phyloP scores from a whole-genome alignment of 305 asterid genomes.

The Fraxinus velutina region DNA sequence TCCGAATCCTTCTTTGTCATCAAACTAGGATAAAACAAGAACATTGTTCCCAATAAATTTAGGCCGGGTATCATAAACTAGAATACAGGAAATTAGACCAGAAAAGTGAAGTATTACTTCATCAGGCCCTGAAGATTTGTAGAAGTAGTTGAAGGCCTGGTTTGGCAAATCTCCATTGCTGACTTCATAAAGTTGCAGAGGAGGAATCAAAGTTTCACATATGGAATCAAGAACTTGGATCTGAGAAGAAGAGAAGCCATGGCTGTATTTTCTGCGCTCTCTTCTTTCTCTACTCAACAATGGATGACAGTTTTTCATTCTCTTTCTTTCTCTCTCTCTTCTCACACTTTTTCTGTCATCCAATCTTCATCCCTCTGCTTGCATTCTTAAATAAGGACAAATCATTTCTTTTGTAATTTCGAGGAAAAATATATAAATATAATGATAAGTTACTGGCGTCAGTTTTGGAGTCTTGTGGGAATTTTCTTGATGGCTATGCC shows the following conservation, averaged over 20 bases:
- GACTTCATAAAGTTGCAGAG: conserved; percentile 31
- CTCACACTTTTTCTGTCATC: neutral
- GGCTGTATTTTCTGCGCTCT: conserved; percentile 38
- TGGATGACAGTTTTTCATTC: conserved; percentile 36
- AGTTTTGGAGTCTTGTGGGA: neutral
- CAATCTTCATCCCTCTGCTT: neutral
- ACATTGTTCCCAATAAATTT: neutral
- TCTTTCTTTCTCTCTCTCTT: neutral
- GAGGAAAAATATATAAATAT: neutral
- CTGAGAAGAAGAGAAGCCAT: conserved; percentile 72
- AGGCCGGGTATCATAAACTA: neutral
- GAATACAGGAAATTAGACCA: neutral
- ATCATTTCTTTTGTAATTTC: neutral
- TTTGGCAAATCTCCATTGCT: conserved; percentile 18
- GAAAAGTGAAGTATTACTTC: conserved; percentile 33
- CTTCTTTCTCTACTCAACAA: conserved; percentile 47
- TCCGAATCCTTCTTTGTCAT: neutral
- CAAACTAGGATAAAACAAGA: neutral
- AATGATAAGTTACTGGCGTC: neutral
- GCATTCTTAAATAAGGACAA: neutral
- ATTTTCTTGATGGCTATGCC: neutral
- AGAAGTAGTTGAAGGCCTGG: conserved; percentile 30
- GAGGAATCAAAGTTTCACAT: conserved; percentile 68
- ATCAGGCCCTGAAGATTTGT: conserved; percentile 49
- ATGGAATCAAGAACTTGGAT: conserved; percentile 61